phyloP scores from a whole-genome alignment of 768 basidiomycete species.

The Albatrellus ellisii region DNA sequence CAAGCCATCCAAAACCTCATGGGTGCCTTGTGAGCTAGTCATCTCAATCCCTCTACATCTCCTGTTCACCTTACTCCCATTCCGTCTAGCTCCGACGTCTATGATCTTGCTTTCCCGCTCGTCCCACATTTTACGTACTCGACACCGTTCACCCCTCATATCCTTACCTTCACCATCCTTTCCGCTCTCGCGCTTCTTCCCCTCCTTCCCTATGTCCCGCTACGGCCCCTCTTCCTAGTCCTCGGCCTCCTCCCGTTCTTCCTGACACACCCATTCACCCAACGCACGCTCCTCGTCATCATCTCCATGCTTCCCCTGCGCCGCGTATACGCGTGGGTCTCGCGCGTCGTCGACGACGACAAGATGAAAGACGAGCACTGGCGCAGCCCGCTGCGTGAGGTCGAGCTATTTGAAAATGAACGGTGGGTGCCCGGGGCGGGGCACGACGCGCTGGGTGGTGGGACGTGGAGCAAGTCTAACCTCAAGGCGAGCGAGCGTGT shows the following conservation, averaged over 20 bases:
- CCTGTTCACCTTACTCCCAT: not conserved
- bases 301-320: constrained; percentile 13
- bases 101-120: constrained; percentile 40
- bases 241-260: constrained; percentile 38
- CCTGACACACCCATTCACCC: constrained; percentile 36
- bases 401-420: constrained; percentile 78
- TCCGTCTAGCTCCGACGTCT: constrained; percentile 40
- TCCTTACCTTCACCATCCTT: constrained; percentile 35
- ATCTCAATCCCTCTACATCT: constrained; percentile 17
- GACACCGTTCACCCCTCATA: constrained; percentile 38
- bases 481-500: constrained; percentile 33
- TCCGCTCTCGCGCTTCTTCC: constrained; percentile 32
- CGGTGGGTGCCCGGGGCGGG: constrained; percentile 28
- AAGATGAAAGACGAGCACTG: constrained; percentile 49
- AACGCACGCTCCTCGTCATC: constrained; percentile 20
- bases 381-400: constrained; percentile 48
- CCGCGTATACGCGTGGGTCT: constrained; percentile 13
- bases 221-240: constrained; percentile 34
- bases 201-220: constrained; percentile 22
- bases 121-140: constrained; percentile 35
- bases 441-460: constrained; percentile 9
- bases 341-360: constrained; percentile 45
- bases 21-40: constrained; percentile 68
- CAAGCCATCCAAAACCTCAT: constrained; percentile 89
- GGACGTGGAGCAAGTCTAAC: constrained; percentile 27